A percentile compares a stretch with the other conserved stretches of the same genome.
Evolutionary conservation across 177 flowering plant genomes (phyloP).

Genomic region (Vitis hybrid): DNA sequence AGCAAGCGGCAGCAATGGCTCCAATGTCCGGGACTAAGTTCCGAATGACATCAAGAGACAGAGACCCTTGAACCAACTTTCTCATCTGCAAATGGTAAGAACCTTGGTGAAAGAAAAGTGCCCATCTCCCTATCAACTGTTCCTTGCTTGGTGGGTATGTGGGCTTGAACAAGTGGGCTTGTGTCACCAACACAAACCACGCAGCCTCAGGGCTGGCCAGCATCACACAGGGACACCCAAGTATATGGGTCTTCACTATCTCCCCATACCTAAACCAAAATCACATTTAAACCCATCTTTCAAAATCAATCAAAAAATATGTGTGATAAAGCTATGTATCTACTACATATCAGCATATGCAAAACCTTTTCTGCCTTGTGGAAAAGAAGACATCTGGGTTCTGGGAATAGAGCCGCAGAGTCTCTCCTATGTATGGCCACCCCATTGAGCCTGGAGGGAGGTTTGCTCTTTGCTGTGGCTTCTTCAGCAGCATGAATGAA

Average conservation of each 20-base stretch:
- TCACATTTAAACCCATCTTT: no score
- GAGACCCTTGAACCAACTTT: conserved; percentile 5
- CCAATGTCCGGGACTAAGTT: conserved; percentile 3
- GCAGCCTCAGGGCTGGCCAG: conserved; percentile 21
- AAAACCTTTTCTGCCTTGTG: conserved; percentile 24
- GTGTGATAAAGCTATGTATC: no score
- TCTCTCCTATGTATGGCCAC: conserved; percentile 36
- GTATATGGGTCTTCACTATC: conserved; percentile 23
- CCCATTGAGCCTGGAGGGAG: conserved; percentile 40
- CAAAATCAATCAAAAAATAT: neutral
- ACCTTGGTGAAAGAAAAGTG: conserved; percentile 22
- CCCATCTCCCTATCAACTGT: conserved; percentile 15
- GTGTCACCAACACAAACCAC: conserved; percentile 21
- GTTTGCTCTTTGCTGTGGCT: neutral
- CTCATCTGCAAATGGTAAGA: conserved; percentile 4
- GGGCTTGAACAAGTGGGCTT: conserved; percentile 23
- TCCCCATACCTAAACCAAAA: conserved; percentile 17
- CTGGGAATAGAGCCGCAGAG: conserved; percentile 25
- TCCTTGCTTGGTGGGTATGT: conserved; percentile 21
- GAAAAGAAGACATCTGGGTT: conserved; percentile 27
- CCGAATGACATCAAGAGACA: neutral
- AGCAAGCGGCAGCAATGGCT: neutral
- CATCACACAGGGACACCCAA: conserved; percentile 27
- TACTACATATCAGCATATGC: neutral
- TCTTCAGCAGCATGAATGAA: neutral